phyloP scores from a whole-genome alignment of 108 stramenopile species.

The Skeletonema menzelii region DNA sequence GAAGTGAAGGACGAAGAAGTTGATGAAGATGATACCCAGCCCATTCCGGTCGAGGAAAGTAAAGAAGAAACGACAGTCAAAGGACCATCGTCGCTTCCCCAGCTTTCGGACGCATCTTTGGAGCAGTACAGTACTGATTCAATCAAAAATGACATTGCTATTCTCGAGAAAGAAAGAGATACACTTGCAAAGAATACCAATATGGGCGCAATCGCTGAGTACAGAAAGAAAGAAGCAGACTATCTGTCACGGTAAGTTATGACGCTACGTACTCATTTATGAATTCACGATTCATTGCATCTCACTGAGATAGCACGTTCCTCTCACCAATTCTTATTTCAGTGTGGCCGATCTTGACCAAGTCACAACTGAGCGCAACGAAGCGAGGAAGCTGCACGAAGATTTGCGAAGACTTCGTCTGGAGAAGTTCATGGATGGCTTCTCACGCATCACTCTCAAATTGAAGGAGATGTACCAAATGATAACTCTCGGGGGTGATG shows the following conservation, averaged over 20 bases:
- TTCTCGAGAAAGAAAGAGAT: conserved; percentile 79
- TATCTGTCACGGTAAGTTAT: conserved; percentile 74
- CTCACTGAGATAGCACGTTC: neutral
- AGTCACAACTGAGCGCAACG: conserved; percentile 86
- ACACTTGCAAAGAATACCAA: conserved; percentile 88
- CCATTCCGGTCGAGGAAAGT: conserved; percentile 14
- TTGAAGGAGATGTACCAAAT: conserved; percentile 99
- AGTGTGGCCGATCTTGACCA: conserved; percentile 91
- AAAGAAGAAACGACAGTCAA: conserved; percentile 14
- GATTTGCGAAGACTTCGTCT: conserved; percentile 92
- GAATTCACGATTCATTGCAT: neutral
- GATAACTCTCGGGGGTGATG: conserved; percentile 99
- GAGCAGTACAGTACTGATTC: conserved; percentile 65
- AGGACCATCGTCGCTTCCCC: conserved; percentile 39
- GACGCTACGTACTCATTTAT: neutral
- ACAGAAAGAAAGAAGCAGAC: conserved; percentile 90
- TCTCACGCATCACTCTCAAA: conserved; percentile 93
- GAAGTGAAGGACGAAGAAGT: conserved; percentile 39
- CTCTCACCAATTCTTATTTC: neutral
- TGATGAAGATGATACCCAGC: conserved; percentile 12
- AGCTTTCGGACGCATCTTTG: conserved; percentile 52
- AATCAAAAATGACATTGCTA: conserved; percentile 69
- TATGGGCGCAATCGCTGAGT: conserved; percentile 93
- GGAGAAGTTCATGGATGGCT: conserved; percentile 99
- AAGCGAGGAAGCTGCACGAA: conserved; percentile 83